Evolutionary conservation across 108 stramenopile species (phyloP), one percentile per base, ranked within the genome.

Genomic region (Cylindrotheca closterium): DNA sequence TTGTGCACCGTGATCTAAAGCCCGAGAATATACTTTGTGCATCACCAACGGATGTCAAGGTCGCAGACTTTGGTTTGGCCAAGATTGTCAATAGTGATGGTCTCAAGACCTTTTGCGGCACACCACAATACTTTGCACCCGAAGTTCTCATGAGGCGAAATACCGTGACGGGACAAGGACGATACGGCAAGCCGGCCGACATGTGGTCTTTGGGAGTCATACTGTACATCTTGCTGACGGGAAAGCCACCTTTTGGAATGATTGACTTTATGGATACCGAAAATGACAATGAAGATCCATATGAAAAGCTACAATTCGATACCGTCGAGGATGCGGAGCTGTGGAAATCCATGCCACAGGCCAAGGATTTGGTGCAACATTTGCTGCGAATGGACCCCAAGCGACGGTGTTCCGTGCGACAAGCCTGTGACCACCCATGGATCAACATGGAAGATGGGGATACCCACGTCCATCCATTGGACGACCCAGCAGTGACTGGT

Each of bases 21-120:
- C 96, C 96, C 7, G 96, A 97, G 68, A 97, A 97, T 71, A 92
- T 97, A 17, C 54, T 97, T 18, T 81, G 92, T 50, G 7, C 60
- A 59, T 72, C 80, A 48, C 62, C 67, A 1, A 65, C 58, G 8
- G 50, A 68, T 33, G 79, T 95, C 65, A 91, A 93, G 52, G 50
- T 97, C 4, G 84, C 91, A 0, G 96, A 97, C 51, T 94, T 97
- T 79, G 96, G 96, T 3, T 65, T 97, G 3, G 96, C 96, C 27
- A 96, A 95, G 65, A 84, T 70, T 53, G 68, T 87, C 68, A 81
- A 82, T 12, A 60, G 69, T 1, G 85, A 92, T 37, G 88, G 87
- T 29, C 66, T 93, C 31, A 86, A 90, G 77, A 93, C 95, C 5
- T 93, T 93, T 65, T 96, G 95, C 59, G 96, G 96, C 24, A 96